phyloP scores from a whole-genome alignment of 140 eudicot genomes.

The Cichorium intybus region DNA sequence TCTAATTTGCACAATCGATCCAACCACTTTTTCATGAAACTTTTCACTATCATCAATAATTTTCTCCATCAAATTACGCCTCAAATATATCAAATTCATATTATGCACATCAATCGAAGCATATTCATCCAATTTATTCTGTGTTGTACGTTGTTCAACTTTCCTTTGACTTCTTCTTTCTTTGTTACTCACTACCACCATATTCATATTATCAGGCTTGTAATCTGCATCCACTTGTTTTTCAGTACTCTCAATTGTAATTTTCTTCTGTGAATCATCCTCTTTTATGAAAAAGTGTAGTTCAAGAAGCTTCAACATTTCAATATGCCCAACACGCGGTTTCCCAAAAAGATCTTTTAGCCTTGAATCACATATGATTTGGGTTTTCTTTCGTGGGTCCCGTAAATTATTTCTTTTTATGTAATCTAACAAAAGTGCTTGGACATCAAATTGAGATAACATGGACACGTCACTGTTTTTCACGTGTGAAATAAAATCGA shows the following conservation, averaged over 20 bases:
- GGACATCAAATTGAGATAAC: conserved; percentile 77
- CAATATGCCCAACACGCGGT: conserved; percentile 74
- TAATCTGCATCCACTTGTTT: conserved; percentile 39
- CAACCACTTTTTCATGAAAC: conserved; percentile 69
- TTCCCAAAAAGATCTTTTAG: conserved; percentile 64
- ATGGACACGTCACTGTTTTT: conserved; percentile 75
- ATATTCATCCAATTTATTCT: conserved; percentile 66
- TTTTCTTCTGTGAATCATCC: conserved; percentile 46
- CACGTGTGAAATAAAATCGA: conserved; percentile 82
- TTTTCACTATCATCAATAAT: conserved; percentile 58
- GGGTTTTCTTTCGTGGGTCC: conserved; percentile 76
- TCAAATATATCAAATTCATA: conserved; percentile 73
- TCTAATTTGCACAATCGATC: conserved; percentile 84
- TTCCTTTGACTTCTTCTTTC: conserved; percentile 54
- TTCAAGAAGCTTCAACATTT: conserved; percentile 93
- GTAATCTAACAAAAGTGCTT: conserved; percentile 70
- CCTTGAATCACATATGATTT: conserved; percentile 81
- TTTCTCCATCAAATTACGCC: conserved; percentile 72
- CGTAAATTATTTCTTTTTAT: conserved; percentile 74
- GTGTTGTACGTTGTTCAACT: conserved; percentile 47
- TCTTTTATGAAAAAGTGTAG: conserved; percentile 54
- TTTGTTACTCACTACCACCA: conserved; percentile 39
- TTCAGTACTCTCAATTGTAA: conserved; percentile 22
- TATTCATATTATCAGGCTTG: conserved; percentile 30
- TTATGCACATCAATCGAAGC: conserved; percentile 97